phyloP scores from a whole-genome alignment of 805 yeast species.

The Lipomyces starkeyi region DNA sequence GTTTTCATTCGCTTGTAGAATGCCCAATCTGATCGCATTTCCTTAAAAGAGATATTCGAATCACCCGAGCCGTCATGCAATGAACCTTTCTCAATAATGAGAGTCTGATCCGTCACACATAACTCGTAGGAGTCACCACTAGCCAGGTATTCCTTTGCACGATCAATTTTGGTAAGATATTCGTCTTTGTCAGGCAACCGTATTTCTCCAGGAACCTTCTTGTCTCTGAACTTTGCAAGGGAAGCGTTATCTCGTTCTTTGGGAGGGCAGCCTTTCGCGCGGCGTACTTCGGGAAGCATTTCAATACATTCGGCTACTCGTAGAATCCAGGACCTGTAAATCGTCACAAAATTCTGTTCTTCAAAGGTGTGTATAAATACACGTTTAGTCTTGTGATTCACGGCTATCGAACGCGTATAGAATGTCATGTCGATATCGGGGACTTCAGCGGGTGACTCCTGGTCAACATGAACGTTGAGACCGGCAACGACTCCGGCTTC shows the following conservation, averaged over 20 bases:
- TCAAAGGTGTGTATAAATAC: conserved; percentile 46
- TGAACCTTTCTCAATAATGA: conserved; percentile 53
- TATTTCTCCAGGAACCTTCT: conserved; percentile 7
- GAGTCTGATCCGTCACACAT: conserved; percentile 74
- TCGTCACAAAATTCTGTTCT: background rate
- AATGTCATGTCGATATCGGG: conserved; percentile 78
- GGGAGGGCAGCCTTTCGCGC: conserved; percentile 3
- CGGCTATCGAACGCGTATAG: conserved; percentile 66
- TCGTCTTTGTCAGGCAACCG: conserved; percentile 25
- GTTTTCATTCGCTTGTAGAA: conserved; percentile 73
- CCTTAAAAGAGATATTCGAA: conserved; percentile 1
- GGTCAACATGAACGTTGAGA: conserved; percentile 14
- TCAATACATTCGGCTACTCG: conserved; percentile 2
- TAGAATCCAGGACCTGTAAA: conserved; percentile 7
- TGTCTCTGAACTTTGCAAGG: background rate
- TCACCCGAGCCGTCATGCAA: conserved; percentile 50
- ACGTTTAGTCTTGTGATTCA: conserved; percentile 55
- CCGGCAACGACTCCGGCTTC: conserved; percentile 71
- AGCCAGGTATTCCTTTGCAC: conserved; percentile 70
- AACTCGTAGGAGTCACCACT: conserved; percentile 93
- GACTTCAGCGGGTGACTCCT: conserved; percentile 16
- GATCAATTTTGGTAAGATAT: conserved; percentile 61
- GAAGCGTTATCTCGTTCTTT: background rate
- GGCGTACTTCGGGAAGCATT: conserved; percentile 2
- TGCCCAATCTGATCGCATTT: conserved; percentile 58